Base-by-base conservation (phyloP, 371 early-diverging fungal species). In the Mitosporidium daphniae region DNA sequence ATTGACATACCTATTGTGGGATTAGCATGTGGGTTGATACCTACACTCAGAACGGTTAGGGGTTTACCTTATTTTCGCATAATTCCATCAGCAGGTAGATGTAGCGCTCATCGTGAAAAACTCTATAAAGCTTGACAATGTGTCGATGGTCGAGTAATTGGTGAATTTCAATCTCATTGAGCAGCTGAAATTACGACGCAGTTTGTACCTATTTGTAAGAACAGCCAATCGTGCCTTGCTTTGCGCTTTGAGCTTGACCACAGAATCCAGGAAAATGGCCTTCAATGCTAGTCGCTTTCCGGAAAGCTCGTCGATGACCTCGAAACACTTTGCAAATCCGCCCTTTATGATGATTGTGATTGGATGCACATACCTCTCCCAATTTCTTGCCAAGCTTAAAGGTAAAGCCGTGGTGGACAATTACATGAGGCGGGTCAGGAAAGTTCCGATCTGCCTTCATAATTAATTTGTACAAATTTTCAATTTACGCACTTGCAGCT, bases 51-150 rank as follows among this genome's bases (percentile, higher is more conserved):
- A 11, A 15, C n/a, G n/a, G n/a, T n/a, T n/a, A 22, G 21, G 6
- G 8, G 18, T 34, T 28, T 38, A 69, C 77, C 40, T 53, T 55
- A 40, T 69, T 70, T 18, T 64, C 62, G 41, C 95, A 95, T 7
- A 80, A 47, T 43, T 95, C 95, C 34, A 95, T 44, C 9, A 91
- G 51, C 33, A 95, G 54, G 44, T 78, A 89, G 0, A 93, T 69
- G 36, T 67, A 67, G 8, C 52, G 45, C 4, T 47, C 47, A 42
- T 82, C 84, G 38, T 80, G 73, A 47, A 86, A 86, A 30, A 61
- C 59, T 17, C 53, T 51, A 25, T 58, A 38, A 32, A 77, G 75
- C 14, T 50, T 53, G 16, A 91, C 89, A 31, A 95, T 69, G 31
- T 64, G 51, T 3, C 47, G 50, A 47, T 94, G 82, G 8, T 43